These are phyloP conservation scores for Alloteropsis angusta DNA, from an alignment of 202 grass and related monocot species.

Conservation along the genomic window DNA sequence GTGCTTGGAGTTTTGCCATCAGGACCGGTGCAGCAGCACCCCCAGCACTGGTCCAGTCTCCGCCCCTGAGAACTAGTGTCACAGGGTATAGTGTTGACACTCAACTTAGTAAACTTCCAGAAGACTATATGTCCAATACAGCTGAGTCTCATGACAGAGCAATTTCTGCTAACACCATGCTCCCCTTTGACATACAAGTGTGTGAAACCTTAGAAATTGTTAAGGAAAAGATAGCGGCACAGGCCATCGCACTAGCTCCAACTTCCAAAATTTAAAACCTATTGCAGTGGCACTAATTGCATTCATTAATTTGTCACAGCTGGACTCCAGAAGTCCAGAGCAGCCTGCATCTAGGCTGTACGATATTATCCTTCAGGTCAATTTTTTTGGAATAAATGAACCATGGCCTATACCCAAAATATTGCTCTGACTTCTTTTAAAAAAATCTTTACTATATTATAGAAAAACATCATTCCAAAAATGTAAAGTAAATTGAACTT, in stretches of 20 bases:
- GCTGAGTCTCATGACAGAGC: background rate
- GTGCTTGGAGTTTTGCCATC: too few species aligned
- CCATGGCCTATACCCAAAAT: background rate
- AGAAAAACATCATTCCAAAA: background rate
- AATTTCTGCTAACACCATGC: background rate
- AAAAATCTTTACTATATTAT: background rate
- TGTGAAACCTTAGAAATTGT: background rate
- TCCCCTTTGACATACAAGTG: background rate
- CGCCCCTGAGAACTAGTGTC: background rate
- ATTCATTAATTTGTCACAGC: background rate
- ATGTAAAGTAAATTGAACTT: background rate
- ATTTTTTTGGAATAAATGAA: background rate
- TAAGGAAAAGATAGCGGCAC: background rate
- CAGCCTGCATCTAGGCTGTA: background rate
- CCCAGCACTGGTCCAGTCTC: too few species aligned
- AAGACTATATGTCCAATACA: background rate
- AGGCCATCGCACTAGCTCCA: background rate
- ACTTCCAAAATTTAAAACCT: background rate
- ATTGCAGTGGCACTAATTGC: background rate
- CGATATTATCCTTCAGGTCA: background rate
- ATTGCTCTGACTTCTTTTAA: background rate
- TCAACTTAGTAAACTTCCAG: background rate
- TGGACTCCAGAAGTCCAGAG: background rate
- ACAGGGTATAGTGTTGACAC: background rate
- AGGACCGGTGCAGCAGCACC: too few species aligned